A percentile compares a stretch with the other conserved stretches of the same genome.
Evolutionary conservation across 2,329 filamentous ascomycete species (phyloP).

Genomic region (Talaromyces sp.): DNA sequence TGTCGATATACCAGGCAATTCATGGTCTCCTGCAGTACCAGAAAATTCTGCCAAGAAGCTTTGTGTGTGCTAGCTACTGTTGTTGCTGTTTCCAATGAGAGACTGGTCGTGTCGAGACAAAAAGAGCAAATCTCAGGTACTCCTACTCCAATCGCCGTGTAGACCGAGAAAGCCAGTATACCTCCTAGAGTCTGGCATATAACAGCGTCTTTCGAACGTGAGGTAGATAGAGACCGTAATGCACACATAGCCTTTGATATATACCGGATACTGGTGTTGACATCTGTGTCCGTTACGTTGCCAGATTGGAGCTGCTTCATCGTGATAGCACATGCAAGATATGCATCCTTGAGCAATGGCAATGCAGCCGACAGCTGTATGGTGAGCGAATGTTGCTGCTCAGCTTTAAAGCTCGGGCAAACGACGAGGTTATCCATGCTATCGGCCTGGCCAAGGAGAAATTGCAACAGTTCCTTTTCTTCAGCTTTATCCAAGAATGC

Average conservation of each 20-base stretch:
- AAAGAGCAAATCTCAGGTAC: constrained; percentile 13
- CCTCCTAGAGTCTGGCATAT: constrained; percentile 10
- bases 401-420: constrained; percentile 7
- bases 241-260: constrained; percentile 6
- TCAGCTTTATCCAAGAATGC: neutral
- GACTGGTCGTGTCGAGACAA: neutral
- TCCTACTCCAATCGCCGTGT: constrained; percentile 10
- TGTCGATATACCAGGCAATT: constrained; percentile 8
- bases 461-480: constrained; percentile 13
- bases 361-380: neutral
- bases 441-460: constrained; percentile 3
- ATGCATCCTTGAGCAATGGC: constrained; percentile 11
- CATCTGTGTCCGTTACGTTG: neutral
- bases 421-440: constrained; percentile 13
- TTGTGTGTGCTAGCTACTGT: neutral
- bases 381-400: constrained; percentile 9
- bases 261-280: neutral
- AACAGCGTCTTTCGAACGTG: neutral
- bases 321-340: constrained; percentile 16
- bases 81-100: neutral
- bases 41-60: constrained; percentile 6
- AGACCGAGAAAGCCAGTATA: constrained; percentile 10
- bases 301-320: constrained; percentile 9
- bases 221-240: constrained; percentile 4
- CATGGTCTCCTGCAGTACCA: constrained; percentile 13